Base-by-base conservation (phyloP, 2,329 filamentous ascomycete species). In the Phaeoacremonium minimum region DNA sequence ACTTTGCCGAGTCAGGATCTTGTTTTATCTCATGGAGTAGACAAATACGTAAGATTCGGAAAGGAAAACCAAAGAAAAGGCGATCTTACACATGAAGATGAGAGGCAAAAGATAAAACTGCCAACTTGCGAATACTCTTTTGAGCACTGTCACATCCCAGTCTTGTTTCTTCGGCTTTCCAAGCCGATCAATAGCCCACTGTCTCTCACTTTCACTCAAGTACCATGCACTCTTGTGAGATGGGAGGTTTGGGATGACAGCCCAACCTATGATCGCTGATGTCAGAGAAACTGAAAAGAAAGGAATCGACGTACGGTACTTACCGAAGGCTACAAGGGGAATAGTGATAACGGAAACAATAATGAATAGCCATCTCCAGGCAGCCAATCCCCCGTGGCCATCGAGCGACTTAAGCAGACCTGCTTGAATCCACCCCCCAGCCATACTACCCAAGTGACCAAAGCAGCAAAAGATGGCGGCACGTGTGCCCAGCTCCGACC, bases 401-500 rank as follows among this genome's bases (percentile, higher is more conserved):
- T 56, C 53, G 2, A 67, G 41, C 6, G 55, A 55, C 11, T 55
- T 40, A 30, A 67, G 43, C 16, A 67, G 41, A 4, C 57, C 63
- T 1, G 63, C 63, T 40, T 68, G 64, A 16, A 69, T 67, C 63
- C 63, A 67, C 2, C 63, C 62, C 4, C 64, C 64, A 1, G 64
- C 57, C 61, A 67, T 66, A 17, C 57, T 66, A 0, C 64, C 64
- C 5, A 68, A 32, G 32, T 67, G 61, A 0, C 64, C 63, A 30
- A 66, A 66, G 1, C 56, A 55, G 36, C 63, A 66, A 32, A 69
- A 67, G 15, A 64, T 47, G 5, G 60, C 59, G n/a, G 60, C 59
- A 16, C 60, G 48, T 4, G 54, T 64, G 1, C 61, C 64, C 5
- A 68, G 53, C 37, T 68, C 64, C 0, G 60, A 61, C 32, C 58